phyloP scores from a whole-genome alignment of 176 grass and related monocot species.

The Eleusine coracana region DNA sequence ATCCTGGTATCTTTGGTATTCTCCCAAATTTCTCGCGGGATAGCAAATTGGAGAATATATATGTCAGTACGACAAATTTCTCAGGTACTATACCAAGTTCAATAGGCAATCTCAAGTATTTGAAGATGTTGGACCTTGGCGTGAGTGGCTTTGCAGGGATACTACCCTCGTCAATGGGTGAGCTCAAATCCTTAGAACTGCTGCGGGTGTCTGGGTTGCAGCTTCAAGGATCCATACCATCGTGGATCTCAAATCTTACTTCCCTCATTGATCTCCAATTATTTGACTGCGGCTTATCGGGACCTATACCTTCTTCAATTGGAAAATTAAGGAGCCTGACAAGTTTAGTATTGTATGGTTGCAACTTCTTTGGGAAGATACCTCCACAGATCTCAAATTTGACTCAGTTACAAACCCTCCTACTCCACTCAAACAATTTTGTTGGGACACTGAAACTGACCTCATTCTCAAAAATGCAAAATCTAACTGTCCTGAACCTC shows the following conservation, averaged over 20 bases:
- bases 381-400: conserved; percentile 39
- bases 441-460: conserved; percentile 37
- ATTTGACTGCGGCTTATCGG: conserved; percentile 32
- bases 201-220: background rate
- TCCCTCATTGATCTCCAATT: background rate
- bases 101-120: conserved; percentile 33
- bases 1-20: conserved; percentile 25
- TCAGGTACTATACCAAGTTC: conserved; percentile 35
- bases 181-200: background rate
- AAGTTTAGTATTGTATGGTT: background rate
- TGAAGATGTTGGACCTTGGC: conserved; percentile 29
- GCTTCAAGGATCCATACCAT: background rate
- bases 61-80: conserved; percentile 38
- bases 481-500: conserved; percentile 48
- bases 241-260: conserved; percentile 13
- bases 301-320: conserved; percentile 34
- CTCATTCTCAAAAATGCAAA: conserved; percentile 19
- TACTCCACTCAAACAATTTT: conserved; percentile 50
- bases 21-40: conserved; percentile 17
- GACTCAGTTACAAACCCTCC: conserved; percentile 44
- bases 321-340: conserved; percentile 23
- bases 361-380: conserved; percentile 31
- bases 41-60: conserved; percentile 27
- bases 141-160: background rate
- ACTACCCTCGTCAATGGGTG: background rate